Percentiles rank a stretch among this genome's conserved stretches.
Conservation (phyloP, 2,329 filamentous ascomycete genomes). For the Samsoniella hepiali region DNA sequence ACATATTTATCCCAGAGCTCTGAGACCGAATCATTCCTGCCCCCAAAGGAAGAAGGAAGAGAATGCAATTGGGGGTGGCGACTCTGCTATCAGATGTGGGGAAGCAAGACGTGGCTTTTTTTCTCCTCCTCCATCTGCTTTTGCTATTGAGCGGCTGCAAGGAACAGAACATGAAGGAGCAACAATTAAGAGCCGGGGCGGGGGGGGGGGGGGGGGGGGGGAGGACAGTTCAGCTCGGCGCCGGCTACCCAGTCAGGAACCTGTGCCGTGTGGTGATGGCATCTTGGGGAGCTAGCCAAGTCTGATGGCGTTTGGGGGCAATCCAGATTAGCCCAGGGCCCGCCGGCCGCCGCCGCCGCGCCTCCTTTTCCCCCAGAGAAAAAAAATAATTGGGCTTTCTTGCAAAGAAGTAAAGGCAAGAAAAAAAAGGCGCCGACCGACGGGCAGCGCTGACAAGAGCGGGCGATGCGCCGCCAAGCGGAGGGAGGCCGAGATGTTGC, state of each 20-base stretch:
- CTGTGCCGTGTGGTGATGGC: not conserved
- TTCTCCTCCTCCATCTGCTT: not conserved
- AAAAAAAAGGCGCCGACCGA: not conserved
- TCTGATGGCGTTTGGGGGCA: not conserved
- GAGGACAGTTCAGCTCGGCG: not conserved
- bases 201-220: no score
- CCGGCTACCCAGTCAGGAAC: not conserved
- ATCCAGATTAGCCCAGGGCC: not conserved
- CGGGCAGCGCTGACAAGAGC: constrained; percentile 1
- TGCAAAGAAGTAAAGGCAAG: no score
- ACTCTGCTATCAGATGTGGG: no score
- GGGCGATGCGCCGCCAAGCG: not conserved
- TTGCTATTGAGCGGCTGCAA: no score
- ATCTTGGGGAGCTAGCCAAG: not conserved
- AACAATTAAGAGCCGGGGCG: no score
- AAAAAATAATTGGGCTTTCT: no score
- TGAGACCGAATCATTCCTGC: no score
- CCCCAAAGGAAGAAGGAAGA: no score
- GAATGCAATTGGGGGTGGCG: no score
- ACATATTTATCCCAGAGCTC: not conserved
- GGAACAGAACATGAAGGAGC: no score
- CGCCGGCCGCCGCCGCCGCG: no score
- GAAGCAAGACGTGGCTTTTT: not conserved
- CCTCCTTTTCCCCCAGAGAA: no score
- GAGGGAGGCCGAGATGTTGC: not conserved